phyloP scores from a whole-genome alignment of 495 filamentous ascomycete species.

The Trichoderma asperelloides region DNA sequence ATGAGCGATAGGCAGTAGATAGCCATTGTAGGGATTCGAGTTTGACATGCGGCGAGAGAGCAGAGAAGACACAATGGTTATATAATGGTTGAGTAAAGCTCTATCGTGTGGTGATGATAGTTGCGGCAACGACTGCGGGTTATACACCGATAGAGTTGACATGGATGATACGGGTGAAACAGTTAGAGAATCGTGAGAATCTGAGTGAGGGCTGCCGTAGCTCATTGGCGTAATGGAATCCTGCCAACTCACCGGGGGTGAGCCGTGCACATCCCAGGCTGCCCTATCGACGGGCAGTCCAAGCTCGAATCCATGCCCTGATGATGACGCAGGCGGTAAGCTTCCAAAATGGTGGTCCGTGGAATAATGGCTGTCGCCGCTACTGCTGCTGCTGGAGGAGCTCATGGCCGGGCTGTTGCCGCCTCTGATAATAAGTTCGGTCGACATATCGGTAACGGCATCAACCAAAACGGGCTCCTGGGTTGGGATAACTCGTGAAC shows the following conservation, averaged over 20 bases:
- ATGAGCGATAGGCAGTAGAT: slow-evolving; percentile 6
- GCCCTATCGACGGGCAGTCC: background rate
- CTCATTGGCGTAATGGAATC: background rate
- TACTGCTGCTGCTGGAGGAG: background rate
- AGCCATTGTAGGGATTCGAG: slow-evolving; percentile 1
- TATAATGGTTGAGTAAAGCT: slow-evolving; percentile 8
- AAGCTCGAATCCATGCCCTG: background rate
- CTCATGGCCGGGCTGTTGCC: slow-evolving; percentile 1
- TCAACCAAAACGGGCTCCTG: background rate
- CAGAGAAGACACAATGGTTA: slow-evolving; percentile 9
- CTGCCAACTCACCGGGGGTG: background rate
- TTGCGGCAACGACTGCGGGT: slow-evolving; percentile 6
- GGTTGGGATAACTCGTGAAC: background rate
- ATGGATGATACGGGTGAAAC: background rate
- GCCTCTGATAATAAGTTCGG: background rate
- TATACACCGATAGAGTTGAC: background rate
- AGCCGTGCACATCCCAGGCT: background rate
- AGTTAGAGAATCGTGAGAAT: background rate
- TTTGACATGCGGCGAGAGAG: slow-evolving; percentile 1
- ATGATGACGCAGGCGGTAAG: background rate
- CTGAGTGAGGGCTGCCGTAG: background rate
- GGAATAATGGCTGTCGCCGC: background rate
- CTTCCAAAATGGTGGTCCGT: background rate
- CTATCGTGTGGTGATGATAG: background rate
- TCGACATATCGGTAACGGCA: background rate